Base-by-base conservation (phyloP, 345 rosid species). In the Eucalyptus viminalis region DNA sequence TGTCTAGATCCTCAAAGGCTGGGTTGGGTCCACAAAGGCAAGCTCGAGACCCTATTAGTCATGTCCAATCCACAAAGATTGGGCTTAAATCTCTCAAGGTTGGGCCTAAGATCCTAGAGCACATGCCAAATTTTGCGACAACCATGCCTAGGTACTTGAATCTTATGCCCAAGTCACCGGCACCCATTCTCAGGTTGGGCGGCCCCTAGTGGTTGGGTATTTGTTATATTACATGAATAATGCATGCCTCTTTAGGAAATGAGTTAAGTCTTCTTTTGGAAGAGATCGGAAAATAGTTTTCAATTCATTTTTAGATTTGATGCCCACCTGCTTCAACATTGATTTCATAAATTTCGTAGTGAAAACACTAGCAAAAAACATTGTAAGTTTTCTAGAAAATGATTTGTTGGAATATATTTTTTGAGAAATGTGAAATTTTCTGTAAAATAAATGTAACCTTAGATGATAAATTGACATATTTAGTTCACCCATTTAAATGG, bases 271-370 rank as follows among this genome's bases (percentile, higher is more conserved):
- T 65, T 65, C 21, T 15, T 65, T 65, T 15, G 0, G 1, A 49
- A 49, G 51, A 0, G 10, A n/a, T 15, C 0, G 40, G 25, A 67
- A 1, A 49, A 14, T 14, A 5, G 14, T 49, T 49, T 49, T 2
- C 3, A 44, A n/a, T 67, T 31, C 11, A 67, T 31, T 15, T 31
- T 67, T 2, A 14, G 3, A 31, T 67, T 31, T 15, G 2, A 67
- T n/a, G 22, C 80, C 40, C n/a, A n/a, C n/a, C n/a, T n/a, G n/a
- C n/a, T n/a, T n/a, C n/a, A n/a, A n/a, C n/a, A n/a, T n/a, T n/a
- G n/a, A n/a, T n/a, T n/a, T n/a, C n/a, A n/a, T n/a, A n/a, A n/a
- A n/a, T n/a, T n/a, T n/a, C n/a, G n/a, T n/a, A n/a, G n/a, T n/a
- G n/a, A n/a, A 67, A 65, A n/a, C 22, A n/a, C 11, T 7, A 67